Evolutionary conservation across 2,329 filamentous ascomycete species (phyloP).

Genomic region (Penicillium sp.): DNA sequence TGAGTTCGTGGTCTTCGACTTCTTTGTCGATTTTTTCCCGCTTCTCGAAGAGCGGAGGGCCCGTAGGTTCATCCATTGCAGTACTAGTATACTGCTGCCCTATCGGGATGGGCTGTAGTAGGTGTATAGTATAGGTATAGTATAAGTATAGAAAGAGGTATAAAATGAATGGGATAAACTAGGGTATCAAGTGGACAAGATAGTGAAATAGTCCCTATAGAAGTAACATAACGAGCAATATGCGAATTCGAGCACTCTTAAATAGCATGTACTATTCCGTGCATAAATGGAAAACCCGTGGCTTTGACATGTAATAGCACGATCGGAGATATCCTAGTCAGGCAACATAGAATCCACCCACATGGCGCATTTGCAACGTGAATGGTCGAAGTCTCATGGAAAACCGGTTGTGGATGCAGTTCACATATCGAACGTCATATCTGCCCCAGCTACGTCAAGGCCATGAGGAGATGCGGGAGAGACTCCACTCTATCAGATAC

Average conservation of each 20-base stretch:
- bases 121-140: not conserved
- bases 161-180: not conserved
- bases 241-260: not conserved
- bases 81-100: not conserved
- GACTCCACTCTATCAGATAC: not conserved
- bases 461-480: not conserved
- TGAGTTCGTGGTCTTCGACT: not conserved
- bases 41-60: slow-evolving; percentile 12
- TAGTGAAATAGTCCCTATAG: not conserved
- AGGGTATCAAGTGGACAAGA: not conserved
- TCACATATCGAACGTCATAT: slow-evolving; percentile 11
- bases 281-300: not conserved
- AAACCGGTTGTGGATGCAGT: slow-evolving; percentile 10
- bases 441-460: slow-evolving; percentile 10
- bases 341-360: not conserved
- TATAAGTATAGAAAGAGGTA: not conserved
- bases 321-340: not conserved
- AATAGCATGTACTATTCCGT: not conserved
- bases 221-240: not conserved
- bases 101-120: no score
- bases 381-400: slow-evolving; percentile 1
- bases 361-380: not conserved
- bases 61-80: slow-evolving; percentile 7
- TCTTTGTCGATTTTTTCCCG: slow-evolving; percentile 3
- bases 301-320: not conserved